Base-by-base conservation (phyloP, 2,329 filamentous ascomycete genomes). In the Penicillium nordicum region DNA sequence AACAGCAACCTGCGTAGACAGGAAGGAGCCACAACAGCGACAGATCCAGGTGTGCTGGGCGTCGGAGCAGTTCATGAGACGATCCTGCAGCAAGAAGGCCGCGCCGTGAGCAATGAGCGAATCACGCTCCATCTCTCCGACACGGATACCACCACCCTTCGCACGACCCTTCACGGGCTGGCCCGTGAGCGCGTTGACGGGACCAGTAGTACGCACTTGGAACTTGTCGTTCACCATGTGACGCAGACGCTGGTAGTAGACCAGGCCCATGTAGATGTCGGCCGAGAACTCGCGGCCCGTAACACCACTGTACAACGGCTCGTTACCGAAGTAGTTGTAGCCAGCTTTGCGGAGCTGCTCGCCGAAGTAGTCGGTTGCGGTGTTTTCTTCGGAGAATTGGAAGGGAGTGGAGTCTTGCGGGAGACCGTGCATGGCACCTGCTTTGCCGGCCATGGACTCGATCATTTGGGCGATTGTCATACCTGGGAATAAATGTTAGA, bases 161-260 rank as follows among this genome's bases (percentile, higher is more conserved):
- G 95, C 94, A 73, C 94, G 84, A 62, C 94, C 94, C 80, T 97
- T 97, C 81, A 99, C 94, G 40, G 94, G 94, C 73, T 99, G 94
- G 32, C 93, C 92, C 0, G 93, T 97, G 16, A 94, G 85, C 25
- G 88, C 85, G 53, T 94, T 94, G 42, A 97, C 88, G 1, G 92
- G 92, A 53, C 94, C 94, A 0, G 94, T 97, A 3, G 94, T 97
- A 75, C 94, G 87, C 54, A 97, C 94, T 76, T 99, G 94, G 82
- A 90, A 99, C 78, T 99, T 99, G 77, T 99, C 94, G 83, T 97
- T 97, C 55, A 99, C 94, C 94, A 99, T 99, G 87, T 99, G 94
- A 73, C 94, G 84, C 59, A 99, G 83, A 74, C 94, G 88, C 78
- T 99, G 94, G 81, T 99, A 99, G 82, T 97, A 97, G 59, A 99